These are phyloP conservation scores for Leccinum subtestaceum DNA, from an alignment of 768 basidiomycete genomes.

Conservation along the genomic window DNA sequence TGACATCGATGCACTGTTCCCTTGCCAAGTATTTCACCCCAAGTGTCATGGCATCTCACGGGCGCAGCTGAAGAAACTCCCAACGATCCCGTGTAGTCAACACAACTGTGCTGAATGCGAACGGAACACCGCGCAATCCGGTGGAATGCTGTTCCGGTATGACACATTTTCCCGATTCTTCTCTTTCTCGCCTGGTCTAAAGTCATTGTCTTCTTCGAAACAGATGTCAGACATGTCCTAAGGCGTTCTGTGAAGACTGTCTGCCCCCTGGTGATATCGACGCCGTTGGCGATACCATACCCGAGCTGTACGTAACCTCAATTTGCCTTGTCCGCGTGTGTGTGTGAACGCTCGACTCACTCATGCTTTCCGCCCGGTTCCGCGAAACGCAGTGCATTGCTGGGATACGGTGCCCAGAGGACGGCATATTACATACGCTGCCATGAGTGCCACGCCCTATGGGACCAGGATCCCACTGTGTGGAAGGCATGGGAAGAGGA, in stretches of 20 bases:
- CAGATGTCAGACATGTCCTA: constrained; percentile 59
- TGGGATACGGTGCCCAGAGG: constrained; percentile 37
- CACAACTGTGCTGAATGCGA: constrained; percentile 47
- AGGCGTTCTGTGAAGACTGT: constrained; percentile 63
- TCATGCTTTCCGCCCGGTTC: neutral
- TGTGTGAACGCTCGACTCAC: neutral
- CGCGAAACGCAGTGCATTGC: constrained; percentile 32
- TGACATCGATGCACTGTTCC: neutral
- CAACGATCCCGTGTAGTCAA: constrained; percentile 42
- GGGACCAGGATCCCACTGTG: constrained; percentile 32
- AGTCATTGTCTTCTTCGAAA: neutral
- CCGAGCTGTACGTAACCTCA: constrained; percentile 49
- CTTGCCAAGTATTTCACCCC: constrained; percentile 48
- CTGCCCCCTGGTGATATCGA: constrained; percentile 48
- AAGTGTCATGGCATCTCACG: constrained; percentile 42
- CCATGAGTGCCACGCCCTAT: constrained; percentile 44
- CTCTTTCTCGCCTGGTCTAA: neutral
- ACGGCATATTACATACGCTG: constrained; percentile 51
- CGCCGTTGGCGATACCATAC: constrained; percentile 51
- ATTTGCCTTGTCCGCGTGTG: neutral
- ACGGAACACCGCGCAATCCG: constrained; percentile 44
- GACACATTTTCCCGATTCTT: neutral
- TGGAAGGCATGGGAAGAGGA: constrained; percentile 47
- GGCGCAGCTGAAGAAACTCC: constrained; percentile 27
- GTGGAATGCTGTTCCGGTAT: constrained; percentile 60